A percentile compares a stretch with the other conserved stretches of the same genome.
These are phyloP conservation scores for Udeniomyces megalosporus DNA, from an alignment of 768 basidiomycete species.

Conservation along the genomic window DNA sequence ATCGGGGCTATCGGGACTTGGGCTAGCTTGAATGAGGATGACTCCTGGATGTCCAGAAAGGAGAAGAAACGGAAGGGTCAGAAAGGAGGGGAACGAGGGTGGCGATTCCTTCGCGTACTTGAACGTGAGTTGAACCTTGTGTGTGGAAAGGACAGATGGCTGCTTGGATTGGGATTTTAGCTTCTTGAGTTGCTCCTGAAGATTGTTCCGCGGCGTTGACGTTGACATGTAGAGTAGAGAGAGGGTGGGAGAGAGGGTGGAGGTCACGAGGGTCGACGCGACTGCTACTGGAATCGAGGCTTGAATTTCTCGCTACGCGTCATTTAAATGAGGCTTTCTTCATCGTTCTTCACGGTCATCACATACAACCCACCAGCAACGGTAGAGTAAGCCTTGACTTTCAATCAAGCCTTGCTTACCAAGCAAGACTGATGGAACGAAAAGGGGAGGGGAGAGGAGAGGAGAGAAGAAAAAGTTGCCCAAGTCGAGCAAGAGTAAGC, in stretches of 20 bases:
- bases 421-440: no score
- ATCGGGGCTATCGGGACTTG: neutral
- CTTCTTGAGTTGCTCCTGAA: conserved; percentile 4
- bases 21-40: neutral
- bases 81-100: neutral
- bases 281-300: no score
- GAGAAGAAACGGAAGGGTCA: neutral
- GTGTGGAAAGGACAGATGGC: neutral
- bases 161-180: conserved; percentile 1
- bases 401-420: no score
- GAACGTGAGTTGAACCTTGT: no score
- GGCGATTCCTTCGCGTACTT: neutral
- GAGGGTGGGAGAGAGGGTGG: neutral
- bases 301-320: no score
- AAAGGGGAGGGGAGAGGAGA: no score
- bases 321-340: no score
- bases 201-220: conserved; percentile 12
- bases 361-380: no score
- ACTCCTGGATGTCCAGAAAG: neutral
- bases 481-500: conserved; percentile 14
- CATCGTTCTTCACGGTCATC: no score
- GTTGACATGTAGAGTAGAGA: neutral
- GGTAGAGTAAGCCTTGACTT: no score
- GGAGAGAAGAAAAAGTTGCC: no score
- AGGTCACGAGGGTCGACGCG: no score